These are phyloP conservation scores for Cyberlindnera xishuangbannaensis DNA, from an alignment of 805 yeast genomes.

Conservation along the genomic window DNA sequence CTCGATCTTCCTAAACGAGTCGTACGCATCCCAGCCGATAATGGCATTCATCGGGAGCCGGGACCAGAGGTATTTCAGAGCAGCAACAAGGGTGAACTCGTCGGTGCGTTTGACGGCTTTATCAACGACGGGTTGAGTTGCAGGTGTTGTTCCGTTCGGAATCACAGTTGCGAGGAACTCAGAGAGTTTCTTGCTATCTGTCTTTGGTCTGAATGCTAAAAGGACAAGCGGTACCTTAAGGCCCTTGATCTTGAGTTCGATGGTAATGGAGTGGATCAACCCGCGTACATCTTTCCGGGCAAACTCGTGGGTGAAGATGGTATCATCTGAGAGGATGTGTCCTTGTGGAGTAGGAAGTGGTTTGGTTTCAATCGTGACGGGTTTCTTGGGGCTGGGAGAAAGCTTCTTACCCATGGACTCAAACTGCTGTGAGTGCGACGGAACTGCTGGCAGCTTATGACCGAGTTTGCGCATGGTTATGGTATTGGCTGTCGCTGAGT, in stretches of 20 bases:
- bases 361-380: slow-evolving; percentile 4
- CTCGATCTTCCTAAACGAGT: slow-evolving; percentile 61
- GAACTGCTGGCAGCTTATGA: too few species aligned
- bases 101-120: slow-evolving; percentile 47
- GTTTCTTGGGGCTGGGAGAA: slow-evolving; percentile 11
- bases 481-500: too few species aligned
- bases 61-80: slow-evolving; percentile 82
- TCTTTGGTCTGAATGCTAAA: slow-evolving; percentile 71
- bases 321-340: slow-evolving; percentile 10
- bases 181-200: slow-evolving; percentile 54
- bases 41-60: slow-evolving; percentile 74
- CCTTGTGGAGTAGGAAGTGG: slow-evolving; percentile 17
- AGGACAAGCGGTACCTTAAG: slow-evolving; percentile 67
- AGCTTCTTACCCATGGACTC: slow-evolving; percentile 11
- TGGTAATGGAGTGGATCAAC: slow-evolving; percentile 64
- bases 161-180: slow-evolving; percentile 51
- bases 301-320: slow-evolving; percentile 37
- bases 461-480: too few species aligned
- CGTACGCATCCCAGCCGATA: slow-evolving; percentile 82
- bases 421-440: slow-evolving; percentile 12
- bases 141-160: slow-evolving; percentile 46
- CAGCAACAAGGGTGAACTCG: slow-evolving; percentile 65
- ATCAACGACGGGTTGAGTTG: slow-evolving; percentile 38
- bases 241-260: slow-evolving; percentile 65
- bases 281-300: slow-evolving; percentile 62